Base-by-base conservation (phyloP, 257 asterid genomes). In the Echium plantagineum region DNA sequence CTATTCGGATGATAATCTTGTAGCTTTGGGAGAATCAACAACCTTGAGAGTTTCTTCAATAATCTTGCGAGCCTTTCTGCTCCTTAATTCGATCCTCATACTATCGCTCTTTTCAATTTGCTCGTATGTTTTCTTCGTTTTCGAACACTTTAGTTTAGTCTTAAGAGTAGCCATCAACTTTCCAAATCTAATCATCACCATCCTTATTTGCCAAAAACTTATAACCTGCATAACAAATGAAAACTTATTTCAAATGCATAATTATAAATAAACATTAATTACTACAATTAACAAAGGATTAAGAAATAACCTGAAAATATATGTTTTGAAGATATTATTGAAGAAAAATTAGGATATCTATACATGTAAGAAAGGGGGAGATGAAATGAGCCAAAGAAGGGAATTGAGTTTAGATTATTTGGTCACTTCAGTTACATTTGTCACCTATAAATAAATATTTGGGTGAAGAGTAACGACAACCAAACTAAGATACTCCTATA, bases 71-170 rank as follows among this genome's bases (percentile, higher is more conserved):
- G 97, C 97, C 55, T 86, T 86, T 64, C 79, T 71, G 88, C 97
- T 89, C 58, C 80, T 68, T 32, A 89, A 71, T 72, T 89, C 97
- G 9, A 84, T 71, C 65, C 95, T 76, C 95, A 86, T 89, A 73
- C 97, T 89, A 7, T 84, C 95, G 13, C 93, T 89, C 78, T 89
- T 89, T 53, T 82, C 94, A 31, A 89, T 80, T 86, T 89, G 81
- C 68, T 83, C 74, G 53, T 83, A 83, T 20, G 75, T 62, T 63
- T 77, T 81, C 83, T 74, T 82, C 69, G 58, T 12, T 64, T 71
- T 82, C 52, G 79, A 38, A 12, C 65, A 75, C 49, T 55, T 31
- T 31, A 85, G 26, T 53, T 77, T 87, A 32, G 85, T 74, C 69
- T 82, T 87, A 63, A 82, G 59, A 62, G 74, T 79, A 63, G 63